phyloP scores from a whole-genome alignment of 305 asterid genomes.

The Fraxinus platypoda region DNA sequence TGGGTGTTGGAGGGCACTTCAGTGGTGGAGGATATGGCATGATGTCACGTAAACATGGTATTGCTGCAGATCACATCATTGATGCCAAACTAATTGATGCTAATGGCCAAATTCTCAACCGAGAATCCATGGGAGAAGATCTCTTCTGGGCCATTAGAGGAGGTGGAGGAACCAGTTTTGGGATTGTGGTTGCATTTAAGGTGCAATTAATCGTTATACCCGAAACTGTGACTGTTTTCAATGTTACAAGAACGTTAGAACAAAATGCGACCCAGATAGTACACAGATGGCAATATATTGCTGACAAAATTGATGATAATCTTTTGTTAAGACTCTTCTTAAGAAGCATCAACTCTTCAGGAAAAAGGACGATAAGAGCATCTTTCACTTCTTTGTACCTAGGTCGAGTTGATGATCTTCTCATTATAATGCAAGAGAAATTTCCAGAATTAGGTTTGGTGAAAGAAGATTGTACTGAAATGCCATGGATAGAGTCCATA shows the following conservation, averaged over 20 bases:
- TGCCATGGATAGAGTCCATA: constrained; percentile 32
- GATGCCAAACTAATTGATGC: neutral
- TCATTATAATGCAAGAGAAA: constrained; percentile 12
- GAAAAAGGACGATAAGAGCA: constrained; percentile 14
- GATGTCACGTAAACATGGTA: neutral
- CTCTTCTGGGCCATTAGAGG: neutral
- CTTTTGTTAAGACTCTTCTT: neutral
- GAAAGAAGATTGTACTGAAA: constrained; percentile 22
- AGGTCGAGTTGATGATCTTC: constrained; percentile 12
- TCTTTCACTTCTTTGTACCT: constrained; percentile 23
- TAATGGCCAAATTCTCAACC: neutral
- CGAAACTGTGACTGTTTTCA: neutral
- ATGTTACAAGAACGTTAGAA: neutral
- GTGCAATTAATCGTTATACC: neutral
- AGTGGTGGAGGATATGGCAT: neutral
- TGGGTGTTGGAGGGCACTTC: neutral
- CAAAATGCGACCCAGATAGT: neutral
- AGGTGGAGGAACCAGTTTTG: neutral
- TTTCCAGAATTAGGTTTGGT: constrained; percentile 30
- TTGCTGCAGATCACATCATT: neutral
- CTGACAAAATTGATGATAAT: neutral
- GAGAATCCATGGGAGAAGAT: neutral
- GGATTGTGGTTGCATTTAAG: neutral
- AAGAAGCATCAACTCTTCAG: neutral
- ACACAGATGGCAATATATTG: neutral